Base-by-base conservation (phyloP, 805 yeast species). In the Ogataea methylovora region DNA sequence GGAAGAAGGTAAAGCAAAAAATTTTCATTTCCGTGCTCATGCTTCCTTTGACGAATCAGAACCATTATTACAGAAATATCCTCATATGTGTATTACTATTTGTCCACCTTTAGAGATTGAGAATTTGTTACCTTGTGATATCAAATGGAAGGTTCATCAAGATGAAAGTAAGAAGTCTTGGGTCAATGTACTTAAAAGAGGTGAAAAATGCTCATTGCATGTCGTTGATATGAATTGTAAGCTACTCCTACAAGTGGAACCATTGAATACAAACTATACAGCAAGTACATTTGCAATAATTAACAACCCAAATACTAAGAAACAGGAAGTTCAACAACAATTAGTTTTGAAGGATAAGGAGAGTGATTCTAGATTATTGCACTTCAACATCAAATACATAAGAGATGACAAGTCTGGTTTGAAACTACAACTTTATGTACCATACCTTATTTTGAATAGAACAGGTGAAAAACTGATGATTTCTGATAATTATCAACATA, bases 91-190 rank as follows among this genome's bases (percentile, higher is more conserved):
- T 8, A 60, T 92, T 17, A 69, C 77, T 4, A 60, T 92, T 6
- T 76, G 92, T 0, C 85, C 97, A 0, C 97, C 98, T 0, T 58
- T 92, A 30, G 84, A 84, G 45, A 66, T 92, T 38, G 87, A 84
- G 44, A 92, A 92, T 49, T 61, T 86, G 33, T 55, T 94, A 32
- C 97, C 99, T 0, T 83, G 71, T 51, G 95, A 84, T 46, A 57
- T 90, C 29, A 66, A 73, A 14, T 86, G 82, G 58, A 65, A 82
- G 37, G 65, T 92, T 11, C 83, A 81, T 54, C 92, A 87, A 52
- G 84, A 84, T 48, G 77, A 76, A 15, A 64, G 77, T 24, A 71
- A 71, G 34, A 71, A 70, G 38, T 88, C 80, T 37, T 77, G 87
- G 80, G 69, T 67, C 35, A 79, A 79, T 18, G 50, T 55, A 9